Conservation (phyloP, 495 filamentous ascomycete species). For the Melanomma pulvis-pyrius region DNA sequence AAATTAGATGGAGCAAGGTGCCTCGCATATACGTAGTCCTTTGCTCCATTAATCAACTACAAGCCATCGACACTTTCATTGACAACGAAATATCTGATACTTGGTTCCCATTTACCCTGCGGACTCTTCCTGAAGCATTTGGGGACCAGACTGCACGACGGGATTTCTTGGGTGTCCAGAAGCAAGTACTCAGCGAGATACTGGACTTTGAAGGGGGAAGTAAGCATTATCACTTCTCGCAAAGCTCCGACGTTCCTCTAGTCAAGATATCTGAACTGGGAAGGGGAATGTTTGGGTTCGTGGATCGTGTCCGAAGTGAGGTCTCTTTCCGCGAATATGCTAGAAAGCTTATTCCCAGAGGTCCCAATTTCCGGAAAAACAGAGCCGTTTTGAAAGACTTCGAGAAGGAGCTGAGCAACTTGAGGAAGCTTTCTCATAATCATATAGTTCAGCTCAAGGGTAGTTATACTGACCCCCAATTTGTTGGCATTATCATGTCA, state of each 20-base stretch:
- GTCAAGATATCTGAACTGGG: background rate
- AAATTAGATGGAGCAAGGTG: background rate
- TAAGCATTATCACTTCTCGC: background rate
- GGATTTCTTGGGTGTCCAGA: background rate
- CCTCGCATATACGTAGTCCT: slow-evolving; percentile 1
- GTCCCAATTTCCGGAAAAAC: background rate
- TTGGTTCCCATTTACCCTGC: background rate
- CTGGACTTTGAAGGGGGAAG: background rate
- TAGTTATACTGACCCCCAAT: too few species aligned
- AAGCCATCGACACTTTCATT: background rate
- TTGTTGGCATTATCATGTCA: background rate
- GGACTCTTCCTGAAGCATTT: background rate
- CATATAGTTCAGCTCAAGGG: too few species aligned
- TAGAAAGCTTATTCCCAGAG: background rate
- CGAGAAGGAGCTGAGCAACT: too few species aligned
- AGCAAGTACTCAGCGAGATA: background rate
- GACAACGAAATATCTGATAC: background rate
- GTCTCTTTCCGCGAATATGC: background rate
- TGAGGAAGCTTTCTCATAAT: too few species aligned
- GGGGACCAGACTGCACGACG: background rate
- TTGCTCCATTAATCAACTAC: background rate
- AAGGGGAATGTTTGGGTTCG: background rate
- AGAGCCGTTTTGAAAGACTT: background rate
- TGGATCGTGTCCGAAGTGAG: background rate
- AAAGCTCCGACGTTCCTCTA: background rate